A percentile compares a stretch with the other conserved stretches of the same genome.
phyloP scores from a whole-genome alignment of 192 early-diverging fungal genomes.

The Entrophospora sp. region DNA sequence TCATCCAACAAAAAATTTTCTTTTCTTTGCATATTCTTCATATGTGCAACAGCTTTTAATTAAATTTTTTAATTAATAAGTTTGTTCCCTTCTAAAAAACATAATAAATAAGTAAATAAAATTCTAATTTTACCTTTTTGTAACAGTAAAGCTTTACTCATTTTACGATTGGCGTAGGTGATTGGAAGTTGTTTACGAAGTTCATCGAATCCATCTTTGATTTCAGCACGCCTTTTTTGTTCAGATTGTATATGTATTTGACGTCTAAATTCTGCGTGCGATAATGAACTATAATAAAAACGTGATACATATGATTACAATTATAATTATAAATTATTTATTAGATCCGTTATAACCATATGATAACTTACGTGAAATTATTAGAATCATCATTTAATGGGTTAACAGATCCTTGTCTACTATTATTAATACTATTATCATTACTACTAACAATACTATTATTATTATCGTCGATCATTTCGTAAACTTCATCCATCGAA shows the following conservation, averaged over 20 bases:
- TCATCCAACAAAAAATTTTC: conserved; percentile 1
- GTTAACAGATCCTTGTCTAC: too few relatives aligned
- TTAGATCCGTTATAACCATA: background rate
- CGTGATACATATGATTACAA: background rate
- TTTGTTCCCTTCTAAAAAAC: too few relatives aligned
- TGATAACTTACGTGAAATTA: background rate
- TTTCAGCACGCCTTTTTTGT: conserved; percentile 37
- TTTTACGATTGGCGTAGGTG: conserved; percentile 29
- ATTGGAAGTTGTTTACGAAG: conserved; percentile 33
- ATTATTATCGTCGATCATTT: too few relatives aligned
- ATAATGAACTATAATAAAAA: conserved; percentile 7
- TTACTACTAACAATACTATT: too few relatives aligned
- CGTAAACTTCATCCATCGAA: too few relatives aligned
- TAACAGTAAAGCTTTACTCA: conserved; percentile 36
- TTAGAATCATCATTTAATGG: too few relatives aligned
- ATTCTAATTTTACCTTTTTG: conserved; percentile 24
- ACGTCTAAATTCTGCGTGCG: conserved; percentile 29
- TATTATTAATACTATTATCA: too few relatives aligned
- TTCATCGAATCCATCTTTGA: conserved; percentile 40
- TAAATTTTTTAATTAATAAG: conserved; percentile 10
- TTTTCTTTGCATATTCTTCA: conserved; percentile 28
- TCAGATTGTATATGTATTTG: conserved; percentile 42
- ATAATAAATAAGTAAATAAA: background rate
- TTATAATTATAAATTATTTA: background rate
- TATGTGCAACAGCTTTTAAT: conserved; percentile 33